Evolutionary conservation across 2,329 filamentous ascomycete species (phyloP), one percentile per base, ranked within the genome.

Genomic region (Scolecobasidium constrictum): DNA sequence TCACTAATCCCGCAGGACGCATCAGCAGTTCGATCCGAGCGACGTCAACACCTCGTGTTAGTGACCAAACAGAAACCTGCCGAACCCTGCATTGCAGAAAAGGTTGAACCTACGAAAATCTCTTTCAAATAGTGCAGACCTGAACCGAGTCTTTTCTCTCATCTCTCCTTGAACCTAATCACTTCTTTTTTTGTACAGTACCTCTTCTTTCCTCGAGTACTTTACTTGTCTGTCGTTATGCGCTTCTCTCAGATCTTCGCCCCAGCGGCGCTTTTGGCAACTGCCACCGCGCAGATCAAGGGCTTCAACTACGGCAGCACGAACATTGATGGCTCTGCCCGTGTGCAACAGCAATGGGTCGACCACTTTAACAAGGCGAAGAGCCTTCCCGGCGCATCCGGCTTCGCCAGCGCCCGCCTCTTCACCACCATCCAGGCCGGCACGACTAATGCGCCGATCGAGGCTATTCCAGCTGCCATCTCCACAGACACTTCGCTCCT

Each of bases 401-500:
- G 76, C 36, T 86, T 83, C 67, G 82, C 66, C 52, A 79, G 74
- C 47, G 81, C 78, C 35, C 77, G 83, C 47, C 69, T 86, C n/a
- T 87, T 82, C 64, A 86, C 82, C 51, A 85, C 77, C 72, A 69
- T 83, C 38, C 82, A 86, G 71, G 73, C 63, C 19, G 78, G 76
- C 49, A 80, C 81, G 4, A 62, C 72, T 49, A 79, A 72, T 62
- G 70, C 71, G 21, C 71, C 77, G 52, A 86, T 83, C 55, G 68
- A 73, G 33, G 84, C 56, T 50, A 86, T 94, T 48, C 82, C 81
- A 34, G 87, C 87, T 35, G 87, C 86, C 53, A 86, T 94, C 62
- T 74, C 72, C 52, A 85, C 85, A 54, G 74, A 86, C 53, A 93
- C 85, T 2, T 72, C 73, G 35, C 73, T 95, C 19, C 73, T 95